These are phyloP conservation scores for Ophiostoma perfectum DNA, from an alignment of 2,329 filamentous ascomycete genomes.

Conservation along the genomic window DNA sequence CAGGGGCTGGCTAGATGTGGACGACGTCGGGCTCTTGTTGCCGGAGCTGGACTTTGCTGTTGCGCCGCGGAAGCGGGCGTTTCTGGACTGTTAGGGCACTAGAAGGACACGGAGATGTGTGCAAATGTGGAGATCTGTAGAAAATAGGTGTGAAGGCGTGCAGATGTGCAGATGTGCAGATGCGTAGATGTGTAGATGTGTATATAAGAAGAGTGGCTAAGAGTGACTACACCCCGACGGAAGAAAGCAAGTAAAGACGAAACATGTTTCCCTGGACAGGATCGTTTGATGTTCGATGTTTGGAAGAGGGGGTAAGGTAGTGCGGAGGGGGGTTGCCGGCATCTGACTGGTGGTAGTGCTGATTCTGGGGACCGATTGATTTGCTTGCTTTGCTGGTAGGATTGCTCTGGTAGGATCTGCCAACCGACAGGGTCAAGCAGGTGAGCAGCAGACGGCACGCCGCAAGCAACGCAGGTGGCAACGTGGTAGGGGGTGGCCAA, in stretches of 20 bases:
- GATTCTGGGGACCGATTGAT: slow-evolving; percentile 11
- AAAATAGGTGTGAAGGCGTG: background rate
- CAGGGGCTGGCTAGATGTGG: slow-evolving; percentile 23
- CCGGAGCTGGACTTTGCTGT: slow-evolving; percentile 17
- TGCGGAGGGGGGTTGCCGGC: background rate
- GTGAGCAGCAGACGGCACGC: background rate
- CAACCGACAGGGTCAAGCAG: too few species aligned
- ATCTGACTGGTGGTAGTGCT: slow-evolving; percentile 11
- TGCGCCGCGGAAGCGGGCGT: slow-evolving; percentile 25
- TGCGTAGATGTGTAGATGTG: background rate
- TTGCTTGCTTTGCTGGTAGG: too few species aligned
- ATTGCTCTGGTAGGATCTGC: too few species aligned
- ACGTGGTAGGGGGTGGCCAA: background rate
- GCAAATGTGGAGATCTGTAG: background rate
- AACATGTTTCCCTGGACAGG: background rate
- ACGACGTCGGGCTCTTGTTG: slow-evolving; percentile 24
- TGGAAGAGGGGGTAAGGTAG: background rate
- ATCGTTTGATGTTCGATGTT: slow-evolving; percentile 10
- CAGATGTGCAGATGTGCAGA: background rate
- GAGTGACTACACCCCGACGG: background rate
- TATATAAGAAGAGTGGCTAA: background rate
- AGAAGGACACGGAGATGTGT: background rate
- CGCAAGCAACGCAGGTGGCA: background rate
- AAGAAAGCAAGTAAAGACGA: background rate
- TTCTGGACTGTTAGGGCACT: slow-evolving; percentile 14